Conservation (phyloP, 331 rosid species). For the Stylosanthes scabra region DNA sequence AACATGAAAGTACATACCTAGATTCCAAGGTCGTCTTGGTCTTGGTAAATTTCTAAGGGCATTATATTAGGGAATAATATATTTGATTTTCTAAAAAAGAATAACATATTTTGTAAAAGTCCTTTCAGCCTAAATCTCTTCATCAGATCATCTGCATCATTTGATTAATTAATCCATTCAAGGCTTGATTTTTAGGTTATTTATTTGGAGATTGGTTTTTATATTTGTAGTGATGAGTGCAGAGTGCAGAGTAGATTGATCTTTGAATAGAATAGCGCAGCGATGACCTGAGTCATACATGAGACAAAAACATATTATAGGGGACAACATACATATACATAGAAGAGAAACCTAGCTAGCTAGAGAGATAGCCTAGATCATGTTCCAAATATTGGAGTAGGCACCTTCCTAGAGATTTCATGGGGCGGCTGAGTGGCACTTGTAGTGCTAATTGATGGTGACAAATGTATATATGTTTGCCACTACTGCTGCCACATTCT, state of each 20-base stretch:
- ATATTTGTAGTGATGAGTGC: too few relatives aligned
- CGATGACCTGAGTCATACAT: not conserved
- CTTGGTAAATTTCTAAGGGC: not conserved
- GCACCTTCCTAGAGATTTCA: conserved; percentile 28
- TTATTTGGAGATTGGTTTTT: too few relatives aligned
- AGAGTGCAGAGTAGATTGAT: too few relatives aligned
- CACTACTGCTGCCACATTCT: conserved; percentile 7
- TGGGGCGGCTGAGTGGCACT: conserved; percentile 17
- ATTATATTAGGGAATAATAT: too few relatives aligned
- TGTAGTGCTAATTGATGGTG: conserved; percentile 6
- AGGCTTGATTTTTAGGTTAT: too few relatives aligned
- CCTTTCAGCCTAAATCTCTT: too few relatives aligned
- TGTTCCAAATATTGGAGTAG: not conserved
- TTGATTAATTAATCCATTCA: too few relatives aligned
- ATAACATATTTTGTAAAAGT: too few relatives aligned
- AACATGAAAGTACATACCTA: not conserved
- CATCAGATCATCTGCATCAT: too few relatives aligned
- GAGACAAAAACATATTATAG: conserved; percentile 15
- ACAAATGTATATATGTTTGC: conserved; percentile 18
- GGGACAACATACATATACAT: not conserved
- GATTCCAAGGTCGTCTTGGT: not conserved
- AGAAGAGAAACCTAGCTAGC: not conserved
- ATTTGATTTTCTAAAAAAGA: too few relatives aligned
- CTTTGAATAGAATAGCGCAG: too few relatives aligned
- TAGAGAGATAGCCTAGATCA: not conserved